Evolutionary conservation across 108 stramenopile species (phyloP).

Genomic region (Aurantiochytrium sp.): DNA sequence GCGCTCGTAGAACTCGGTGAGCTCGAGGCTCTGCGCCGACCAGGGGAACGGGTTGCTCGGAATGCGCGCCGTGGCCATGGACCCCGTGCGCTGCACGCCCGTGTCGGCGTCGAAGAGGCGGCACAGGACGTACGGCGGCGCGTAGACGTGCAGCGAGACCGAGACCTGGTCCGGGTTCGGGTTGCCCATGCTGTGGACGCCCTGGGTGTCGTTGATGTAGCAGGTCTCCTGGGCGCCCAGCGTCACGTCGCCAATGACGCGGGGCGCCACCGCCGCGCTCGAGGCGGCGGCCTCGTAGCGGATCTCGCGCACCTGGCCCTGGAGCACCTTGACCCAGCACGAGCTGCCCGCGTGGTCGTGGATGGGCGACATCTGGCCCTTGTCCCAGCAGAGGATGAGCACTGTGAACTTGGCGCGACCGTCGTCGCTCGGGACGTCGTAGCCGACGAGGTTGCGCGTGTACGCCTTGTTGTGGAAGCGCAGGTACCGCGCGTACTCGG

Average conservation of each 20-base stretch:
- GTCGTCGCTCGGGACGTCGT: background rate
- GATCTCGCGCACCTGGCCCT: background rate
- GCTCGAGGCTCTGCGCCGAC: background rate
- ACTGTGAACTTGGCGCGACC: background rate
- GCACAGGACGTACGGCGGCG: conserved; percentile 1
- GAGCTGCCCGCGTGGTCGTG: conserved; percentile 30
- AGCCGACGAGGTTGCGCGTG: conserved; percentile 31
- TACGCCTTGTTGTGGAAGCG: background rate
- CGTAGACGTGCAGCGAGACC: conserved; percentile 23
- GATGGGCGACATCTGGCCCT: background rate
- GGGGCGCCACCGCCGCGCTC: no score
- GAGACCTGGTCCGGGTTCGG: background rate
- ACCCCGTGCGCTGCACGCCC: background rate
- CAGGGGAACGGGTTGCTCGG: background rate
- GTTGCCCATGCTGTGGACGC: conserved; percentile 28
- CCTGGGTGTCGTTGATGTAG: conserved; percentile 29
- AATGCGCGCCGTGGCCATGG: background rate
- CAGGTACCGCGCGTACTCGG: background rate
- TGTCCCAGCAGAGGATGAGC: conserved; percentile 28
- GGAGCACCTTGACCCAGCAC: conserved; percentile 29
- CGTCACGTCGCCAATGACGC: background rate
- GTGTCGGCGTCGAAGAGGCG: background rate
- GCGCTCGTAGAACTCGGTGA: background rate
- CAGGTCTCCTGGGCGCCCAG: background rate
- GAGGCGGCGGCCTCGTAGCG: background rate